Evolutionary conservation across 768 basidiomycete genomes (phyloP).

Genomic region (Auricularia heimuer): DNA sequence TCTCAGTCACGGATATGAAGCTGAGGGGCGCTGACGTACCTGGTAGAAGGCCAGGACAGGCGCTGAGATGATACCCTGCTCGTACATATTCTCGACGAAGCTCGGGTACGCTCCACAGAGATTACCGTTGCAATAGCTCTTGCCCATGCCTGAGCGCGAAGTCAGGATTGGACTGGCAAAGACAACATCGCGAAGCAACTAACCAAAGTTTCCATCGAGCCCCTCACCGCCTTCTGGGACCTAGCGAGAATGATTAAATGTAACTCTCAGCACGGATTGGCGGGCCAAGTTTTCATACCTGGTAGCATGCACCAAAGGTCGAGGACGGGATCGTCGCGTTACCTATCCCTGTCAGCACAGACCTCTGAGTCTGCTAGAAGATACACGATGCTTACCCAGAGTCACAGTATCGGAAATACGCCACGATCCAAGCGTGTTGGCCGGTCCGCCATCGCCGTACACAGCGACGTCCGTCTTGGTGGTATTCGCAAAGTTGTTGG

Average conservation of each 20-base stretch:
- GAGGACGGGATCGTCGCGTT: not conserved
- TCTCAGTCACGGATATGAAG: not conserved
- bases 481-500: not conserved
- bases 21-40: not conserved
- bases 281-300: not conserved
- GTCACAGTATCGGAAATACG: slow-evolving; percentile 6
- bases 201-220: not conserved
- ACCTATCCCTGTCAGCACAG: not conserved
- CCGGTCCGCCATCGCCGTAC: slow-evolving; percentile 1
- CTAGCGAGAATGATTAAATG: not conserved
- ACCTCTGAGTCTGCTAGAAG: no score
- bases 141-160: not conserved
- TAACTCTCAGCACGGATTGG: not conserved
- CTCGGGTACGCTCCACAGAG: slow-evolving; percentile 6
- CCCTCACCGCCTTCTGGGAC: not conserved
- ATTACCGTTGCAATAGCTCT: not conserved
- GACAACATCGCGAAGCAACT: not conserved
- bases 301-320: slow-evolving; percentile 4
- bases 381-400: not conserved
- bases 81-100: slow-evolving; percentile 3
- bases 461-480: slow-evolving; percentile 1
- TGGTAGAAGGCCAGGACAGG: not conserved
- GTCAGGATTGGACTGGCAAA: not conserved
- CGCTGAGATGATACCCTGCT: not conserved
- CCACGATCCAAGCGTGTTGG: not conserved